phyloP scores from a whole-genome alignment of 2,329 filamentous ascomycete genomes.

The Monilinia polystroma region DNA sequence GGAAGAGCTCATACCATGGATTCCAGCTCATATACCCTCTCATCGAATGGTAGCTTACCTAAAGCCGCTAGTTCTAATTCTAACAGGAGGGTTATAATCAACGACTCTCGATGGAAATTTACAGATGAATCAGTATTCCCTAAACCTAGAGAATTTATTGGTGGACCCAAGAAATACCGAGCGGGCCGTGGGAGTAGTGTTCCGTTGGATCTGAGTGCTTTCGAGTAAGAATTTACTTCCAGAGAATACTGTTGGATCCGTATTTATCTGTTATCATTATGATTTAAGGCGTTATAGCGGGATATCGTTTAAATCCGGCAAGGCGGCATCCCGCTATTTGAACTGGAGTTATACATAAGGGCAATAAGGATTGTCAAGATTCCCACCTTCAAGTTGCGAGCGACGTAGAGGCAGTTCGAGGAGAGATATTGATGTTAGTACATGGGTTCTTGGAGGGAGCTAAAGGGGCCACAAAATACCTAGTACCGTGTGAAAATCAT shows the following conservation, averaged over 20 bases:
- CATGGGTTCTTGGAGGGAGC: background rate
- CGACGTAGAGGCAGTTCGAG: background rate
- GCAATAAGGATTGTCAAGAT: background rate
- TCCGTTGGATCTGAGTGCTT: slow-evolving; percentile 73
- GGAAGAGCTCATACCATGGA: slow-evolving; percentile 63
- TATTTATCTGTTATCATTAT: slow-evolving; percentile 21
- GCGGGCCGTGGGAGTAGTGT: slow-evolving; percentile 93
- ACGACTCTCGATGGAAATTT: slow-evolving; percentile 84
- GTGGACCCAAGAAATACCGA: slow-evolving; percentile 75
- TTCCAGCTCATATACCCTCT: slow-evolving; percentile 72
- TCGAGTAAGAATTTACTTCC: slow-evolving; percentile 29
- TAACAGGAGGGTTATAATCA: slow-evolving; percentile 55
- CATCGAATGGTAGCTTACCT: slow-evolving; percentile 55
- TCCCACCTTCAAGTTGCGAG: background rate
- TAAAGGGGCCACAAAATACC: slow-evolving; percentile 1
- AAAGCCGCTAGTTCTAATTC: slow-evolving; percentile 51
- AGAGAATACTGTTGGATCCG: slow-evolving; percentile 8
- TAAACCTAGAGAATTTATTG: slow-evolving; percentile 77
- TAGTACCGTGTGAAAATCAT: background rate
- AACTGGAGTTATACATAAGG: slow-evolving; percentile 18
- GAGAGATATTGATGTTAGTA: background rate
- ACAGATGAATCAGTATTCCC: slow-evolving; percentile 79
- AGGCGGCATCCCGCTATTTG: slow-evolving; percentile 15
- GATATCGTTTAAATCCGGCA: slow-evolving; percentile 17
- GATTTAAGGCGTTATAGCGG: slow-evolving; percentile 24